Conservation (phyloP, 139 green algal genomes). For the Asterochloris erici region DNA sequence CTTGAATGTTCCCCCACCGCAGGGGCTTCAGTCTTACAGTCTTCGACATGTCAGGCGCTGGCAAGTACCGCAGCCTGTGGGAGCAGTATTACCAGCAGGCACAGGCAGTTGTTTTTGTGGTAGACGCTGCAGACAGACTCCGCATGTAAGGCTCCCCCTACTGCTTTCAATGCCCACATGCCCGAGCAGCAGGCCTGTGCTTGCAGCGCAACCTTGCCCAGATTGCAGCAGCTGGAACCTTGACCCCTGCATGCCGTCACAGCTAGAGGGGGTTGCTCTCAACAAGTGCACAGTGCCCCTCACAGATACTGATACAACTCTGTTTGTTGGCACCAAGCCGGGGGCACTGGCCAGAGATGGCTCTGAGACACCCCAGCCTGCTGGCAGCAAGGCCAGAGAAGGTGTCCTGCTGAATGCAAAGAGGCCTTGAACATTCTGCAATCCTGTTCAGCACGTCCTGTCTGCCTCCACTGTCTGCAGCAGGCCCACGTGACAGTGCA, state of each 20-base stretch:
- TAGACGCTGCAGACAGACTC: constrained; percentile 75
- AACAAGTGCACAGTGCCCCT: too few relatives aligned
- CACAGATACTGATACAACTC: too few relatives aligned
- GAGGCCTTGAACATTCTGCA: too few relatives aligned
- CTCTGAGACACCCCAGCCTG: too few relatives aligned
- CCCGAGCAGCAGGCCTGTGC: not conserved
- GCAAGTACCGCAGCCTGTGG: constrained; percentile 74
- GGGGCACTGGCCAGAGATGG: too few relatives aligned
- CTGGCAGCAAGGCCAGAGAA: too few relatives aligned
- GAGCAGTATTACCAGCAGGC: constrained; percentile 77
- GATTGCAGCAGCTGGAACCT: not conserved
- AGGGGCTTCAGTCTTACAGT: constrained; percentile 66
- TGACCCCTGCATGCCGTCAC: not conserved
- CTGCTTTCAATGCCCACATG: not conserved
- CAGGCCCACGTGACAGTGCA: not conserved
- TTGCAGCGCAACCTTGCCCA: not conserved
- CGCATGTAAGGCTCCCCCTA: constrained; percentile 54
- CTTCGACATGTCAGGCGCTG: constrained; percentile 85
- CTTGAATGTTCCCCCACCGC: not conserved
- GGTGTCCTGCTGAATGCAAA: too few relatives aligned
- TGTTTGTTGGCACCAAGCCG: too few relatives aligned
- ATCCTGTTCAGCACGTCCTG: not conserved
- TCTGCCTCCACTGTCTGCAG: not conserved
- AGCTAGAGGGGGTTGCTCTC: not conserved
- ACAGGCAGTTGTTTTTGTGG: constrained; percentile 73